These are phyloP conservation scores for Zygnema cylindricum DNA, from an alignment of 139 green algal species.

Conservation along the genomic window DNA sequence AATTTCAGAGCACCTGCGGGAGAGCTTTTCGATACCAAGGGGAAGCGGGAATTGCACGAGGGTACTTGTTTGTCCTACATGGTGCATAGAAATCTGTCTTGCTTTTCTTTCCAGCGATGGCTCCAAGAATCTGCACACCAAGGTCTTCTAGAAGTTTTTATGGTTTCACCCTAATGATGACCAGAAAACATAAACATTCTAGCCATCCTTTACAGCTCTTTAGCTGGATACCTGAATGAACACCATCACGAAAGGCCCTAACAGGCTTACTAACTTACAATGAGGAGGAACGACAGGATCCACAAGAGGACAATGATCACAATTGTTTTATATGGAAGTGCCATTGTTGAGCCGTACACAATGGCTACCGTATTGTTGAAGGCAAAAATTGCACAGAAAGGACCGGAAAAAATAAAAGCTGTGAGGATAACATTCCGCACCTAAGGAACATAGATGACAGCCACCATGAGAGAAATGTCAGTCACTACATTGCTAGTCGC, in stretches of 20 bases:
- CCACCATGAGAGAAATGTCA: no score
- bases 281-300: conserved; percentile 74
- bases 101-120: not conserved
- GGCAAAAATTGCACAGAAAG: conserved; percentile 76
- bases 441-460: no score
- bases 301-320: conserved; percentile 84
- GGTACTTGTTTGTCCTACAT: no score
- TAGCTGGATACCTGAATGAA: no score
- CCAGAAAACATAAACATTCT: conserved; percentile 2
- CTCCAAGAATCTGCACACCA: no score
- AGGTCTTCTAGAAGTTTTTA: not conserved
- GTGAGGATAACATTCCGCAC: conserved; percentile 75
- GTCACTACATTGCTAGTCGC: no score
- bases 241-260: not conserved
- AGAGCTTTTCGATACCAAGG: no score
- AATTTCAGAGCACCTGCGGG: no score
- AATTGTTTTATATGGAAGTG: conserved; percentile 86
- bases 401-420: conserved; percentile 75
- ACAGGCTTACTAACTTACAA: conserved; percentile 2
- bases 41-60: no score
- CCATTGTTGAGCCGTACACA: conserved; percentile 73
- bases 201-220: no score
- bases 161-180: not conserved
- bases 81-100: conserved; percentile 1
- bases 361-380: conserved; percentile 82